A percentile compares a stretch with the other conserved stretches of the same genome.
These are phyloP conservation scores for Scortechinia acanthostroma DNA, from an alignment of 2,329 filamentous ascomycete genomes.

Conservation along the genomic window DNA sequence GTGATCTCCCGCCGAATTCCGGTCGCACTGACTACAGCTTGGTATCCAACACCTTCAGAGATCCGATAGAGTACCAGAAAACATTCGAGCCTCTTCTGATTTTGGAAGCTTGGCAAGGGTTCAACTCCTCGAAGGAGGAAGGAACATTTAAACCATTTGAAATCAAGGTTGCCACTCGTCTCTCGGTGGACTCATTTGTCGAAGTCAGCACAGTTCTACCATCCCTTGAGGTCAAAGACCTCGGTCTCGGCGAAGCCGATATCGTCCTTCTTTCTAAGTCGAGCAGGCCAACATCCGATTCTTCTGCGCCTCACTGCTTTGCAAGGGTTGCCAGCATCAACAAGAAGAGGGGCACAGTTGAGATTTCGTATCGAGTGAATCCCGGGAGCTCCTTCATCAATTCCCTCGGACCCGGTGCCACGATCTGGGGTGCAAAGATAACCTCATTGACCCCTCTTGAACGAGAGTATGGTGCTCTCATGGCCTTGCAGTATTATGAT, in stretches of 20 bases:
- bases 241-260: conserved; percentile 74
- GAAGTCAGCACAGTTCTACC: conserved; percentile 84
- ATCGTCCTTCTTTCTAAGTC: conserved; percentile 78
- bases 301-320: conserved; percentile 70
- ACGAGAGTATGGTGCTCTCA: conserved; percentile 85
- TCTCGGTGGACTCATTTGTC: conserved; percentile 85
- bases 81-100: conserved; percentile 87
- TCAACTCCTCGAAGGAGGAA: conserved; percentile 85
- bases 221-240: conserved; percentile 61
- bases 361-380: conserved; percentile 80
- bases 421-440: conserved; percentile 72
- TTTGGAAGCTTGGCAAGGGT: conserved; percentile 91
- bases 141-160: conserved; percentile 74
- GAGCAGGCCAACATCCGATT: conserved; percentile 60
- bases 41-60: conserved; percentile 72
- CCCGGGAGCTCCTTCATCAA: conserved; percentile 40
- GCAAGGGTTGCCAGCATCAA: conserved; percentile 75
- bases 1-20: conserved; percentile 72
- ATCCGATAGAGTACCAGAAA: conserved; percentile 73
- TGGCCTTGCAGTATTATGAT: conserved; percentile 90
- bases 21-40: conserved; percentile 60
- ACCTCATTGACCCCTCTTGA: conserved; percentile 91
- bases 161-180: conserved; percentile 78
- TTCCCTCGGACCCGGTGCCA: conserved; percentile 61
- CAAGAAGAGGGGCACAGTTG: conserved; percentile 73